Evolutionary conservation across 768 basidiomycete species (phyloP).

Genomic region (Amyloporia xantha): DNA sequence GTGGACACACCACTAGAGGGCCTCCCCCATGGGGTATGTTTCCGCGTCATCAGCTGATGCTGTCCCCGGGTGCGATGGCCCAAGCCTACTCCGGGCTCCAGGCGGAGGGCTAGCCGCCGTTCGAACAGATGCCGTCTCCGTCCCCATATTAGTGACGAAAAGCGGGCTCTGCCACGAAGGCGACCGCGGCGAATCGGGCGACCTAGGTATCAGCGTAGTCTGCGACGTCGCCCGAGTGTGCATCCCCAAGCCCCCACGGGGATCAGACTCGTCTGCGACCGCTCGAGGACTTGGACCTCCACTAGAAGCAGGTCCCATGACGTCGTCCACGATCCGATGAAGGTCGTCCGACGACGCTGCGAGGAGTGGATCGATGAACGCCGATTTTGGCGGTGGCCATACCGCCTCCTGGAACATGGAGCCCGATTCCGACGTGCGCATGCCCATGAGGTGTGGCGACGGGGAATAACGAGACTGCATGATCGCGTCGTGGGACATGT

Average conservation of each 20-base stretch:
- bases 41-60: not conserved
- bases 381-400: constrained; percentile 23
- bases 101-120: not conserved
- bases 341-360: constrained; percentile 20
- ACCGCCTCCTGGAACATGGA: constrained; percentile 26
- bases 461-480: not conserved
- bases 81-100: not conserved
- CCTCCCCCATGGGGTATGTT: constrained; percentile 3
- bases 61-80: not conserved
- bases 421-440: constrained; percentile 23
- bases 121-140: constrained; percentile 9
- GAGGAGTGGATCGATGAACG: constrained; percentile 23
- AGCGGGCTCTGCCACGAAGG: constrained; percentile 11
- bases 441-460: constrained; percentile 17
- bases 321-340: constrained; percentile 21
- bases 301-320: constrained; percentile 20
- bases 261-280: not conserved
- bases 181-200: constrained; percentile 5
- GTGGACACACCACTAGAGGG: not conserved
- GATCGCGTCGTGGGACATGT: constrained; percentile 3
- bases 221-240: not conserved
- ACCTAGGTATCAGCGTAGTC: constrained; percentile 2
- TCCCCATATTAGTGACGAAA: constrained; percentile 18
- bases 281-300: not conserved
- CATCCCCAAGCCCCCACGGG: not conserved